Percentiles rank a stretch among this genome's conserved stretches.
These are phyloP conservation scores for Phylloporus arenicola DNA, from an alignment of 768 basidiomycete species.

Conservation along the genomic window DNA sequence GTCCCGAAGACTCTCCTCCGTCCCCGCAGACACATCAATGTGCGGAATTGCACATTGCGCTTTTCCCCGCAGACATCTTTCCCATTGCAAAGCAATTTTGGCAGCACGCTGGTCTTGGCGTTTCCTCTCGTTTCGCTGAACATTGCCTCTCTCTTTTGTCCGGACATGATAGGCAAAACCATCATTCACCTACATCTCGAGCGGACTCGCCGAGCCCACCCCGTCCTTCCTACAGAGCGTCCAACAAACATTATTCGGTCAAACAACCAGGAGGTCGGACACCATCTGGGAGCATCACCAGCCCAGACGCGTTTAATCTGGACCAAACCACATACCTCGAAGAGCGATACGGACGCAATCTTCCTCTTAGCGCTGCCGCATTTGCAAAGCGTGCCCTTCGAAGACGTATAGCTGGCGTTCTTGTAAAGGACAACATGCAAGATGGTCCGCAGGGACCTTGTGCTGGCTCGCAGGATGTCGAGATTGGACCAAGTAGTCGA, in stretches of 20 bases:
- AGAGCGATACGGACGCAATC: conserved; percentile 90
- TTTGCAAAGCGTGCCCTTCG: conserved; percentile 85
- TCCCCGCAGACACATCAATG: conserved; percentile 23
- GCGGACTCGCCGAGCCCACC: conserved; percentile 13
- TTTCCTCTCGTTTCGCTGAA: conserved; percentile 85
- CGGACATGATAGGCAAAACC: conserved; percentile 28
- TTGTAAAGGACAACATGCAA: conserved; percentile 51
- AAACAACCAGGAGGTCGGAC: conserved; percentile 12
- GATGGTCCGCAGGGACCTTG: conserved; percentile 32
- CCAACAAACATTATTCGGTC: conserved; percentile 55
- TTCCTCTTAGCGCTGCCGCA: conserved; percentile 64
- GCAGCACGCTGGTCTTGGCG: conserved; percentile 91
- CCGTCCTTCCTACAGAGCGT: conserved; percentile 38
- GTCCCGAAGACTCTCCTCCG: conserved; percentile 45
- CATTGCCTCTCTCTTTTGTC: conserved; percentile 70
- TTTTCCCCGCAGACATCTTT: conserved; percentile 62
- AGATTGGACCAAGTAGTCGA: conserved; percentile 58
- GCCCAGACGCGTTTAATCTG: conserved; percentile 45
- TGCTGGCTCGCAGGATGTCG: conserved; percentile 42
- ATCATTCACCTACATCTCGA: conserved; percentile 27
- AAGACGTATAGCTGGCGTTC: conserved; percentile 83
- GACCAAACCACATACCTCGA: conserved; percentile 80
- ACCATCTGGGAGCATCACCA: conserved; percentile 2
- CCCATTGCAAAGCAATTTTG: conserved; percentile 84
- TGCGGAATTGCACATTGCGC: conserved; percentile 72